Percentiles rank a stretch among this genome's conserved stretches.
Evolutionary conservation across 495 filamentous ascomycete genomes (phyloP).

Genomic region (Xylaria flabelliformis): DNA sequence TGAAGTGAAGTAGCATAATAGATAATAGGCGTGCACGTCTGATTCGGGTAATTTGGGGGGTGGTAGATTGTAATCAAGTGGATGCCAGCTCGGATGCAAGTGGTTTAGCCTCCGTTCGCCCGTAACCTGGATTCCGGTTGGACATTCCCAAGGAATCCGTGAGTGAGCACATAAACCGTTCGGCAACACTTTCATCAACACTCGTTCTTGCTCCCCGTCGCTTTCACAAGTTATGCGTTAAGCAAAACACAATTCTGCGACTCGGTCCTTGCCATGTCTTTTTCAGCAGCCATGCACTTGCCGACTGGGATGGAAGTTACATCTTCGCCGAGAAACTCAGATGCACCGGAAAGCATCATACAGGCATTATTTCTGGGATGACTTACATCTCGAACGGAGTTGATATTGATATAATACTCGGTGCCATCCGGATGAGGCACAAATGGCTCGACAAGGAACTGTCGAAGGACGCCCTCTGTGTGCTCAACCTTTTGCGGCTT

Average conservation of each 20-base stretch:
- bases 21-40: conserved; percentile 26
- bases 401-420: conserved; percentile 99
- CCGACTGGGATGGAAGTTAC: conserved; percentile 17
- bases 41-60: conserved; percentile 32
- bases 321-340: conserved; percentile 17
- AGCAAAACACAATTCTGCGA: background rate
- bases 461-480: conserved; percentile 82
- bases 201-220: conserved; percentile 15
- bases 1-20: conserved; percentile 13
- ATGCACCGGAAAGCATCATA: conserved; percentile 8
- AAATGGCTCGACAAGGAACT: conserved; percentile 98
- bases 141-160: conserved; percentile 19
- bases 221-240: background rate
- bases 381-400: conserved; percentile 88
- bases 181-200: conserved; percentile 1
- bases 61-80: conserved; percentile 30
- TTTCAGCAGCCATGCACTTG: conserved; percentile 32
- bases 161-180: conserved; percentile 15
- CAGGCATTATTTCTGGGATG: background rate
- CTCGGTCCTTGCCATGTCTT: background rate
- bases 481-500: conserved; percentile 94
- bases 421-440: conserved; percentile 91
- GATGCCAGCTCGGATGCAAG: conserved; percentile 43
- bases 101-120: conserved; percentile 65
- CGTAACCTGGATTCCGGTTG: conserved; percentile 44